These are phyloP conservation scores for Chamaenerion angustifolium DNA, from an alignment of 345 rosid genomes.

Conservation along the genomic window DNA sequence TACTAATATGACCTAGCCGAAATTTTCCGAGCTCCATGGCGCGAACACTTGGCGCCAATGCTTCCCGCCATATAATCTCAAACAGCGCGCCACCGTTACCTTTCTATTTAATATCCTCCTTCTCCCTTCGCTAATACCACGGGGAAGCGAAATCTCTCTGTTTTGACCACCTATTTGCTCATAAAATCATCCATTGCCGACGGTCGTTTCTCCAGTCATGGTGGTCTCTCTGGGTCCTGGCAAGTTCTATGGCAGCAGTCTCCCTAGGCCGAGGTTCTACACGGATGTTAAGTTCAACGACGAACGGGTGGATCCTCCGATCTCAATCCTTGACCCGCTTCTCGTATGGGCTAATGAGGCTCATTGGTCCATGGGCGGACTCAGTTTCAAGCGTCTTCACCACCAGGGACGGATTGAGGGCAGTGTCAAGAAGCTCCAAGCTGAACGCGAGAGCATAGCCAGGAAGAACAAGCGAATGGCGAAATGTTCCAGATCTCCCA, in stretches of 20 bases:
- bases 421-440: conserved; percentile 36
- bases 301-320: conserved; percentile 64
- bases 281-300: conserved; percentile 28
- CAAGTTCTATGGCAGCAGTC: conserved; percentile 82
- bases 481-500: neutral
- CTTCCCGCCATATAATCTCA: conserved; percentile 23
- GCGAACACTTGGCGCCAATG: conserved; percentile 28
- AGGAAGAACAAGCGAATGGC: neutral
- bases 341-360: conserved; percentile 88
- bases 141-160: too few relatives aligned
- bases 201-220: conserved; percentile 15
- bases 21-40: conserved; percentile 10
- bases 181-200: too few relatives aligned
- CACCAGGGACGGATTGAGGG: conserved; percentile 91
- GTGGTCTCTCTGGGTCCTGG: conserved; percentile 42
- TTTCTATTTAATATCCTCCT: conserved; percentile 1
- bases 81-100: conserved; percentile 4
- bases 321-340: conserved; percentile 53
- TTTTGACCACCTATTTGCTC: too few relatives aligned
- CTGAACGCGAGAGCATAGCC: conserved; percentile 23
- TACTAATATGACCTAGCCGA: too few relatives aligned
- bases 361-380: conserved; percentile 99
- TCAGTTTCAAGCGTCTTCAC: conserved; percentile 68
- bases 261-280: conserved; percentile 80
- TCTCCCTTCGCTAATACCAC: neutral